These are phyloP conservation scores for Blastobotrys raffinosifermentans DNA, from an alignment of 1,139 yeast genomes.

Conservation along the genomic window DNA sequence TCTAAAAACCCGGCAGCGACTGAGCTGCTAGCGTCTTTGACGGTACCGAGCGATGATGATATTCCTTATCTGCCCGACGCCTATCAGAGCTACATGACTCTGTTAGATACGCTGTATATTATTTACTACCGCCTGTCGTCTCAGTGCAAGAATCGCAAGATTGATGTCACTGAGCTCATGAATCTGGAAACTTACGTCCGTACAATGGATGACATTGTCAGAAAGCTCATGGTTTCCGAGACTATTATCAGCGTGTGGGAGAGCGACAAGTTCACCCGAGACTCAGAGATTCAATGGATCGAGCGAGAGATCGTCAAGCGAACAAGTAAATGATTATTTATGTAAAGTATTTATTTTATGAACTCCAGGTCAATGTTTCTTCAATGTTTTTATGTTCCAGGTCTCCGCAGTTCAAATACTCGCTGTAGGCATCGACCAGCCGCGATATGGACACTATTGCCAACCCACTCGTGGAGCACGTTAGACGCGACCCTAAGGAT, in stretches of 20 bases:
- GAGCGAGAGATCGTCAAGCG: neutral
- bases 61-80: slow-evolving; percentile 17
- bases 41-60: slow-evolving; percentile 12
- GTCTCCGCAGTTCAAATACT: no score
- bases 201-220: slow-evolving; percentile 8
- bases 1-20: slow-evolving; percentile 9
- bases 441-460: neutral
- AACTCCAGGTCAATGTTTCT: neutral
- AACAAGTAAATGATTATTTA: neutral
- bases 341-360: neutral
- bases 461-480: neutral
- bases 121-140: slow-evolving; percentile 11
- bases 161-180: slow-evolving; percentile 9
- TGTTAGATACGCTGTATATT: slow-evolving; percentile 14
- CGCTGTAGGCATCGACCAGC: no score
- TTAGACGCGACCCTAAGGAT: neutral
- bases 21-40: slow-evolving; percentile 8
- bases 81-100: slow-evolving; percentile 14
- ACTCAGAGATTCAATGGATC: neutral
- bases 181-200: slow-evolving; percentile 1
- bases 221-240: slow-evolving; percentile 6
- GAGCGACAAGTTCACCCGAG: neutral
- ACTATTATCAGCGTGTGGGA: neutral
- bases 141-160: slow-evolving; percentile 8
- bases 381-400: no score